Percentiles rank a stretch among this genome's conserved stretches.
These are phyloP conservation scores for Isatis tinctoria DNA, from an alignment of 345 rosid species.

Conservation along the genomic window DNA sequence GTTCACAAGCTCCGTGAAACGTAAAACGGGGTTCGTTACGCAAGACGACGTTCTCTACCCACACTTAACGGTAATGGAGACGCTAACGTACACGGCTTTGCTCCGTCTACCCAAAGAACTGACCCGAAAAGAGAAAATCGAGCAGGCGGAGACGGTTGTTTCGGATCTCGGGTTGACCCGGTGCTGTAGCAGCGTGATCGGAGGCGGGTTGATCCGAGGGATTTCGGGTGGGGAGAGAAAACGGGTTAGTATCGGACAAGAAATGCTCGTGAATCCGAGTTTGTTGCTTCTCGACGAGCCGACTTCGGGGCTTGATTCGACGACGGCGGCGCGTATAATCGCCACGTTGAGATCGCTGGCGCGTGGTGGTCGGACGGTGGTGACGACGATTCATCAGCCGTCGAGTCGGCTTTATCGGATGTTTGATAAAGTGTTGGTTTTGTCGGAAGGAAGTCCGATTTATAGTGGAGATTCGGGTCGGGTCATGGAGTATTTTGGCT, in stretches of 20 bases:
- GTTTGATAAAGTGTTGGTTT: slow-evolving; percentile 80
- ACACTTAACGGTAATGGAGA: slow-evolving; percentile 80
- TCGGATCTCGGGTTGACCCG: slow-evolving; percentile 67
- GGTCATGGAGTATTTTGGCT: slow-evolving; percentile 72
- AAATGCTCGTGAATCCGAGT: slow-evolving; percentile 89
- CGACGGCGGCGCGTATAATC: slow-evolving; percentile 74
- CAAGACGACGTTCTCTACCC: slow-evolving; percentile 88
- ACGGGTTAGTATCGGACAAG: slow-evolving; percentile 84
- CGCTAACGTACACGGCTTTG: slow-evolving; percentile 69
- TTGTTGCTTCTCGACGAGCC: slow-evolving; percentile 85
- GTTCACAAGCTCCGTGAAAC: slow-evolving; percentile 72
- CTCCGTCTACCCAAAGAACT: slow-evolving; percentile 68
- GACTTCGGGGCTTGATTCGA: slow-evolving; percentile 89
- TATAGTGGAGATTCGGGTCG: slow-evolving; percentile 58
- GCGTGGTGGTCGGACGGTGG: slow-evolving; percentile 70
- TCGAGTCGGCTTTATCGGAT: slow-evolving; percentile 72
- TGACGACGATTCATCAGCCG: slow-evolving; percentile 90
- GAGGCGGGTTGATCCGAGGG: slow-evolving; percentile 75
- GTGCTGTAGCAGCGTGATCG: slow-evolving; percentile 61
- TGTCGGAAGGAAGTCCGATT: slow-evolving; percentile 74
- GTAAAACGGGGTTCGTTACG: slow-evolving; percentile 72
- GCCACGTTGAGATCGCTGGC: slow-evolving; percentile 55
- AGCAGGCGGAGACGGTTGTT: slow-evolving; percentile 63
- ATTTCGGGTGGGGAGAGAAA: slow-evolving; percentile 91
- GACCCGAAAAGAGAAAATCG: slow-evolving; percentile 50